Conservation (phyloP, 2,329 filamentous ascomycete genomes). For the Cladophialophora carrionii region DNA sequence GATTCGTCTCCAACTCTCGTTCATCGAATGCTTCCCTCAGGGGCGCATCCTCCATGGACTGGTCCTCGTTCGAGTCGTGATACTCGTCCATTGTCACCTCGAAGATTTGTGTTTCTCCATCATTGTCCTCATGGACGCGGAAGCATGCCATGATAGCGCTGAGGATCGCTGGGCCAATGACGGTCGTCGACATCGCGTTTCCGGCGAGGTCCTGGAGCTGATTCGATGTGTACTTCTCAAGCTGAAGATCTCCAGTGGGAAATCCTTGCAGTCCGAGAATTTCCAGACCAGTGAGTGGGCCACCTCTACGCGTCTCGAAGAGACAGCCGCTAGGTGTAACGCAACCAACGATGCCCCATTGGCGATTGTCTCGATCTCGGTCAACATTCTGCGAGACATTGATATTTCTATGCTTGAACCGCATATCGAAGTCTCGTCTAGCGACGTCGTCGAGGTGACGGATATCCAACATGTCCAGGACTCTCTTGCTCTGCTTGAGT, state of each 20-base stretch:
- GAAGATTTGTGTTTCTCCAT: constrained; percentile 3
- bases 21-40: neutral
- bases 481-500: constrained; percentile 58
- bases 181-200: constrained; percentile 78
- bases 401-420: constrained; percentile 58
- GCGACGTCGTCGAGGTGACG: constrained; percentile 56
- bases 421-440: constrained; percentile 58
- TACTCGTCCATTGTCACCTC: neutral
- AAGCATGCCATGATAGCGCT: constrained; percentile 57
- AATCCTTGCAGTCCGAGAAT: constrained; percentile 69
- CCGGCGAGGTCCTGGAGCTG: constrained; percentile 72
- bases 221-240: constrained; percentile 65
- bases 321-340: constrained; percentile 68
- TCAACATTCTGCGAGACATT: constrained; percentile 77
- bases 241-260: constrained; percentile 62
- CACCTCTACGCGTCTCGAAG: constrained; percentile 63
- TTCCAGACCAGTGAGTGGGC: constrained; percentile 66
- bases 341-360: constrained; percentile 65
- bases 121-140: constrained; percentile 13
- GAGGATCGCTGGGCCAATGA: constrained; percentile 67
- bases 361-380: constrained; percentile 53
- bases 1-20: neutral
- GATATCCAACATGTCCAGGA: constrained; percentile 70
- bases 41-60: neutral
- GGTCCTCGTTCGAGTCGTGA: neutral